Conservation (phyloP, 1,284 basidiomycete genomes). For the Phenoliferia sp. region DNA sequence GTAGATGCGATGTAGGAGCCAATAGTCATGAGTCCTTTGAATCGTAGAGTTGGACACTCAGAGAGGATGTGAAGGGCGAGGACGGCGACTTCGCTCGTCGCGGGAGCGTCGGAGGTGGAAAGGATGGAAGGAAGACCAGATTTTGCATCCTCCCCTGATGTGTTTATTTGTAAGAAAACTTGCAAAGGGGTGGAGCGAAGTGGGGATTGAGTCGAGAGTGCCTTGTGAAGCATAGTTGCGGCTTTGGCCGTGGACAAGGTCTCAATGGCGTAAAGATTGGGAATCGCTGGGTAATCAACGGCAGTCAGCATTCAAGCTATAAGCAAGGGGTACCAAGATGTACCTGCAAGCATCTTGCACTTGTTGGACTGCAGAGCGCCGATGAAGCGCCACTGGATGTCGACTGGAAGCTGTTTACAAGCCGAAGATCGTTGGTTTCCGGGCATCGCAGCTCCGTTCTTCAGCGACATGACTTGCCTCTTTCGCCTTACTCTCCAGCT, state of each 20-base stretch:
- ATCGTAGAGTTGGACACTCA: slow-evolving; percentile 65
- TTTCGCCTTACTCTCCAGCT: slow-evolving; percentile 81
- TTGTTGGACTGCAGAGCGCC: slow-evolving; percentile 94
- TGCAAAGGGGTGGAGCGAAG: slow-evolving; percentile 53
- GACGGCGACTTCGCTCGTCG: slow-evolving; percentile 54
- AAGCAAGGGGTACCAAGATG: slow-evolving; percentile 36
- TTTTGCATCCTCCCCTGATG: slow-evolving; percentile 83
- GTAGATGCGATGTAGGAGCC: slow-evolving; percentile 73
- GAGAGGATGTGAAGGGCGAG: slow-evolving; percentile 69
- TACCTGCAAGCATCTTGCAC: slow-evolving; percentile 80
- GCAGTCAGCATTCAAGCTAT: not conserved
- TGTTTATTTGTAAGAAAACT: slow-evolving; percentile 89
- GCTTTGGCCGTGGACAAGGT: slow-evolving; percentile 83
- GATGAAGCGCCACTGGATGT: slow-evolving; percentile 96
- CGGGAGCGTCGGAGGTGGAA: slow-evolving; percentile 35
- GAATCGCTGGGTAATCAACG: slow-evolving; percentile 58
- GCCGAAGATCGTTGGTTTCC: slow-evolving; percentile 5
- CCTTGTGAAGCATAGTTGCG: slow-evolving; percentile 76
- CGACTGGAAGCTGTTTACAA: slow-evolving; percentile 59
- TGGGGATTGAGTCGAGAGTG: slow-evolving; percentile 54
- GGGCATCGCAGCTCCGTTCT: too few relatives aligned
- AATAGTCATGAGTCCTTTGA: slow-evolving; percentile 95
- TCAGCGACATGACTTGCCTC: slow-evolving; percentile 47
- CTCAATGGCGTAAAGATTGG: slow-evolving; percentile 84
- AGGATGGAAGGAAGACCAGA: slow-evolving; percentile 69